Evolutionary conservation across 2,329 filamentous ascomycete species (phyloP), one percentile per base, ranked within the genome.

Genomic region (Penicillium sp.): DNA sequence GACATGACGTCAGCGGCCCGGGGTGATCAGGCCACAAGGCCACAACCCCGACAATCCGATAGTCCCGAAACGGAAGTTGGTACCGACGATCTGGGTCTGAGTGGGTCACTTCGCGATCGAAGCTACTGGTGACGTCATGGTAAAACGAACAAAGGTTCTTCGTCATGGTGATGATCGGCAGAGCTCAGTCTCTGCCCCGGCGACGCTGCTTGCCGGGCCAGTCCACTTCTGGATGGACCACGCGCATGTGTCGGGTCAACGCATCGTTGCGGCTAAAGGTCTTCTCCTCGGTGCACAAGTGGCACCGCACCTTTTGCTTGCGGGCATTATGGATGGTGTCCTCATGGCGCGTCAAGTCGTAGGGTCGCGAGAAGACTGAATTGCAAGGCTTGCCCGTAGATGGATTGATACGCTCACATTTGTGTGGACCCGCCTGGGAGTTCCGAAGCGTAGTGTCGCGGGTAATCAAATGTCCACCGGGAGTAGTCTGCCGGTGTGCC

Each of bases 211-310:
- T 83, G 52, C 85, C 83, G n/a, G 83, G 81, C 52, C 85, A 82
- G 47, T 89, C 84, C 39, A 90, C 76, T 45, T 95, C 86, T 0
- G 90, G 89, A 63, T 95, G 90, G 47, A 93, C 90, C 32, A 95
- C 89, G 23, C 88, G 80, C 75, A 95, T 93, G 61, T 98, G 92
- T 44, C 92, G 75, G 10, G 90, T 96, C 32, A 96, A 73, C 1
- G 92, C 92, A 69, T 98, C 92, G 48, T 90, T 92, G 41, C 92
- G 80, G 53, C 88, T 95, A 59, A 98, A 98, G 0, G 87, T 93
- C 75, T 96, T 96, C 59, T 96, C 90, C 55, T 96, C 89, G 1
- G 85, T 88, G 67, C 92, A 98, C 32, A 95, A 69, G 46, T 89
- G 81, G 65, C 92, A 98, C 30, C 87, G 82, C 6, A 95, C 88